Conservation (phyloP, 1,284 basidiomycete genomes). For the Ceratobasidium theobromae region DNA sequence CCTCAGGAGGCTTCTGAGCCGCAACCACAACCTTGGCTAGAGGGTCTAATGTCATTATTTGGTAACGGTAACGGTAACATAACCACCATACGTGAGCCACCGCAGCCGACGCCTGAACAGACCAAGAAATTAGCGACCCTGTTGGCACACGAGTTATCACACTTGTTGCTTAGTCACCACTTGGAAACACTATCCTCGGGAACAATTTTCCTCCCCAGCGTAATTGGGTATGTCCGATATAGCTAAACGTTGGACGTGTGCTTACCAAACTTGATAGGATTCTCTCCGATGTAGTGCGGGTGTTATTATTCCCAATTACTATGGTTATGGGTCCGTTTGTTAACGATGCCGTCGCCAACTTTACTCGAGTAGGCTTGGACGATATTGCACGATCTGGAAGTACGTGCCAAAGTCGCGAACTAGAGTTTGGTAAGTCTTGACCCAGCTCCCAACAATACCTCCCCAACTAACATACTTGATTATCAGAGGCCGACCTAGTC, state of each 20-base stretch:
- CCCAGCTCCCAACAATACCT: conserved; percentile 56
- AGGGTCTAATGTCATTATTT: conserved; percentile 17
- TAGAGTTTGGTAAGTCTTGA: conserved; percentile 38
- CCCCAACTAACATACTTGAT: conserved; percentile 65
- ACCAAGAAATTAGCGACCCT: conserved; percentile 82
- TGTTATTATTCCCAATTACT: conserved; percentile 81
- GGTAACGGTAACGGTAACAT: neutral
- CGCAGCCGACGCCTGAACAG: conserved; percentile 70
- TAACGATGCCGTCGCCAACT: conserved; percentile 81
- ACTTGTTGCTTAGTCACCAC: conserved; percentile 84
- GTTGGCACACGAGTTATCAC: conserved; percentile 84
- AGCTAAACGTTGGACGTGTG: neutral
- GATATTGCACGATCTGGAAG: conserved; percentile 60
- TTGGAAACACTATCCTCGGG: conserved; percentile 82
- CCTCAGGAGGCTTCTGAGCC: conserved; percentile 37
- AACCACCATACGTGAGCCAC: conserved; percentile 30
- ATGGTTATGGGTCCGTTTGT: conserved; percentile 89
- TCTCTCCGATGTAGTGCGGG: conserved; percentile 68
- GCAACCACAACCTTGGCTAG: neutral
- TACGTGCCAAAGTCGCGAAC: conserved; percentile 42
- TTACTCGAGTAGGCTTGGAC: conserved; percentile 72
- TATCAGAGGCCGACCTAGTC: conserved; percentile 78
- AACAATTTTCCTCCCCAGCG: conserved; percentile 77
- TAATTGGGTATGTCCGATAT: conserved; percentile 52
- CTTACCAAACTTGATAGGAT: conserved; percentile 45